Evolutionary conservation across 1,284 basidiomycete species (phyloP).

Genomic region (Leccinum pachyderme): DNA sequence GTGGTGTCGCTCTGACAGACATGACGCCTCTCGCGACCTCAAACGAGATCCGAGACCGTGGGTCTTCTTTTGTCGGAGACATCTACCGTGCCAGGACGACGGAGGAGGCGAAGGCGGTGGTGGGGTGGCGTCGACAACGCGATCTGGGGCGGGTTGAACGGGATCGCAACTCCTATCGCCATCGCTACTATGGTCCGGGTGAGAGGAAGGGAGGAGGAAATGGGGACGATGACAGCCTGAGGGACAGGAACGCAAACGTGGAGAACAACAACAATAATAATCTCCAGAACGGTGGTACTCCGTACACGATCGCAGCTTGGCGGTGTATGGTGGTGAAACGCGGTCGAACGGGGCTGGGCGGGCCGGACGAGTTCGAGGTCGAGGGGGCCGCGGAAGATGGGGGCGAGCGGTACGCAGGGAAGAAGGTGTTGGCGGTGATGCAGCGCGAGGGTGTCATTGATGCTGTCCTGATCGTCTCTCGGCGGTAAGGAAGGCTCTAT

Average conservation of each 20-base stretch:
- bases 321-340: conserved; percentile 70
- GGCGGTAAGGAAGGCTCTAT: conserved; percentile 50
- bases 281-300: conserved; percentile 2
- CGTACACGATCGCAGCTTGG: conserved; percentile 75
- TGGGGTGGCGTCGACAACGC: neutral
- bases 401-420: conserved; percentile 69
- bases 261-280: neutral
- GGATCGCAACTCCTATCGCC: conserved; percentile 37
- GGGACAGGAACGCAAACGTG: neutral
- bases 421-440: conserved; percentile 66
- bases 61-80: conserved; percentile 63
- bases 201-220: neutral
- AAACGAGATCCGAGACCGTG: conserved; percentile 68
- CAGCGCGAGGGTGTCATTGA: conserved; percentile 59
- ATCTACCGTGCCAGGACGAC: conserved; percentile 53
- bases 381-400: conserved; percentile 63
- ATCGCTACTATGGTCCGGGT: neutral
- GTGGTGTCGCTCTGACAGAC: neutral
- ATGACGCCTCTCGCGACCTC: conserved; percentile 50
- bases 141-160: neutral
- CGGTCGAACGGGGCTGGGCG: conserved; percentile 62
- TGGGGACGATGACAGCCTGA: neutral
- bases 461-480: conserved; percentile 70
- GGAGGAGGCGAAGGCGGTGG: conserved; percentile 43
- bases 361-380: conserved; percentile 72